A percentile compares a stretch with the other conserved stretches of the same genome.
phyloP scores from a whole-genome alignment of 192 early-diverging fungal species.

The Mortierella alpina region DNA sequence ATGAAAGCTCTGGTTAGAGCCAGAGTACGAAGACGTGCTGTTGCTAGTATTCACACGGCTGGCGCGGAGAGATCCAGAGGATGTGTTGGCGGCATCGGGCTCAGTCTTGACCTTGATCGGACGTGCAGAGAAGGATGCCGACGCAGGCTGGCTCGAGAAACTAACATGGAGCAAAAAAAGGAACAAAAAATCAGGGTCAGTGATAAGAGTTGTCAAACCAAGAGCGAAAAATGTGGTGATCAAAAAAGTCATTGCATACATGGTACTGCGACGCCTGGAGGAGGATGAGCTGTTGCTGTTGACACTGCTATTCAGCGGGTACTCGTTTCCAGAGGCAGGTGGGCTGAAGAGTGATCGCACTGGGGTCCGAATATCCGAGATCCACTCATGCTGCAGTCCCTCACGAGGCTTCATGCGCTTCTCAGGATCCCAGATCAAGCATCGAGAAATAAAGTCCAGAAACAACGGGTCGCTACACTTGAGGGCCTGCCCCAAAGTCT shows the following conservation, averaged over 20 bases:
- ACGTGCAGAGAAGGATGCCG: conserved; percentile 12
- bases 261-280: conserved; percentile 34
- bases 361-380: conserved; percentile 66
- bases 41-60: conserved; percentile 18
- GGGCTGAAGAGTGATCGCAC: conserved; percentile 51
- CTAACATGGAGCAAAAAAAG: neutral
- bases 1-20: conserved; percentile 32
- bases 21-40: neutral
- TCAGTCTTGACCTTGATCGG: conserved; percentile 50
- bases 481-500: conserved; percentile 79
- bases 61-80: conserved; percentile 27
- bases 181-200: neutral
- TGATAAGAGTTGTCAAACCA: neutral
- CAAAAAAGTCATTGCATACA: conserved; percentile 12
- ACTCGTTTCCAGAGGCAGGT: conserved; percentile 1
- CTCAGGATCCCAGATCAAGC: conserved; percentile 92
- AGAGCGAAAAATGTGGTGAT: neutral
- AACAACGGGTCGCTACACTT: conserved; percentile 82
- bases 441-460: conserved; percentile 86
- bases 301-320: conserved; percentile 17
- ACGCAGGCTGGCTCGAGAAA: conserved; percentile 28
- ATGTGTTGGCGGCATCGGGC: conserved; percentile 17
- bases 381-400: conserved; percentile 88
- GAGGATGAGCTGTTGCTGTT: conserved; percentile 34
- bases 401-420: conserved; percentile 87